Evolutionary conservation across 257 asterid species (phyloP).

Genomic region (Vinca minor): DNA sequence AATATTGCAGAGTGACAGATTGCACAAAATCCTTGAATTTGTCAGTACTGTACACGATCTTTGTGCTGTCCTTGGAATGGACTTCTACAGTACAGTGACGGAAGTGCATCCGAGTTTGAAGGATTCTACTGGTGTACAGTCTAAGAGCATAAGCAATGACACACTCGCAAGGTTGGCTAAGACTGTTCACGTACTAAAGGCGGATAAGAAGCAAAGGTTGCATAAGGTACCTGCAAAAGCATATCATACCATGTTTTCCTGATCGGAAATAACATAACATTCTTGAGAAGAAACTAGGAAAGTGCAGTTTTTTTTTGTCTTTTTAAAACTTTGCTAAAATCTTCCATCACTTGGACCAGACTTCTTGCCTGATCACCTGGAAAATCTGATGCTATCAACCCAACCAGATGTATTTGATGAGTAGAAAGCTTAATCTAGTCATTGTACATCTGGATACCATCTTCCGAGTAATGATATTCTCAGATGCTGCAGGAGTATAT

Average conservation of each 20-base stretch:
- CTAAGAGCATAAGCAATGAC: conserved; percentile 86
- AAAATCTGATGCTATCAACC: no score
- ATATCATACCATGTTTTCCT: neutral
- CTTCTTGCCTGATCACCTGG: no score
- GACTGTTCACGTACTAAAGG: conserved; percentile 67
- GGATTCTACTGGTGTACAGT: conserved; percentile 67
- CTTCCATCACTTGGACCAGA: no score
- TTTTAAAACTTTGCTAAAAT: no score
- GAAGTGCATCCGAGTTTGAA: conserved; percentile 92
- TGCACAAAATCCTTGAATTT: conserved; percentile 87
- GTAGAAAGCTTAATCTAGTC: neutral
- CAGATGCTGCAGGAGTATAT: no score
- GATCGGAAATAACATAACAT: neutral
- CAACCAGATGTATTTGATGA: no score
- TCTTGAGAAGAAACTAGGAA: no score
- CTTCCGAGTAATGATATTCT: no score
- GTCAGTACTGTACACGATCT: conserved; percentile 95
- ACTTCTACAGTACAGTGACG: conserved; percentile 64
- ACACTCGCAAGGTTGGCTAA: conserved; percentile 73
- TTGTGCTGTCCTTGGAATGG: conserved; percentile 91
- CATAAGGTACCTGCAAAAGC: conserved; percentile 45
- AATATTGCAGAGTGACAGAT: conserved; percentile 73
- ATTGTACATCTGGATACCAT: neutral
- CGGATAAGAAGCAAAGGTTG: conserved; percentile 75
- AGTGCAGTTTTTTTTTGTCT: no score